Evolutionary conservation across 2,329 filamentous ascomycete genomes (phyloP).

Genomic region (Pleochaeta shiraiana): DNA sequence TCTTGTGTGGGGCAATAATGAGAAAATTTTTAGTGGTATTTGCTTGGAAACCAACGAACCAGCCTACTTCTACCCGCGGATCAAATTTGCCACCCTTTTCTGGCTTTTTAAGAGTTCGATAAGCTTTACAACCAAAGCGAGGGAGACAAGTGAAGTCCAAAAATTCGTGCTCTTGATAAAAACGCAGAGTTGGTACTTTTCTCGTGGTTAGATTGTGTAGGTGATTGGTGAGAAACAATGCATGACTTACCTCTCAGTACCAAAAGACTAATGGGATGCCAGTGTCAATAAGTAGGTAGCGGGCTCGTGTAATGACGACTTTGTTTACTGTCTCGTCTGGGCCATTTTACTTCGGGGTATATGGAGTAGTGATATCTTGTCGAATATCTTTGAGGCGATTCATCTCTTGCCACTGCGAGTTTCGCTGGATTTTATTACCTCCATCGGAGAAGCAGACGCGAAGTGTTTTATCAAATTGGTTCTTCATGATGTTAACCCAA

Average conservation of each 20-base stretch:
- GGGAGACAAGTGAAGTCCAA: constrained; percentile 1
- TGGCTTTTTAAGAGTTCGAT: not conserved
- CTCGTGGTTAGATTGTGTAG: not conserved
- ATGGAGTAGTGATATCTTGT: not conserved
- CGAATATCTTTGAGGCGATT: not conserved
- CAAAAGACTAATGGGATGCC: not conserved
- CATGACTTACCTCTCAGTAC: not conserved
- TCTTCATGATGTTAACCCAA: not conserved
- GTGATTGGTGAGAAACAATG: not conserved
- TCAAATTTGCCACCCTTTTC: constrained; percentile 3
- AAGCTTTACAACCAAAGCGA: constrained; percentile 4
- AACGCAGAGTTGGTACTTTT: not conserved
- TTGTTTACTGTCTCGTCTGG: not conserved
- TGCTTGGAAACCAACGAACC: not conserved
- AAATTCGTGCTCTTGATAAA: not conserved
- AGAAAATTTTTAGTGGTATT: not conserved
- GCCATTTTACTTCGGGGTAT: not conserved
- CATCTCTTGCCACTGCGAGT: not conserved
- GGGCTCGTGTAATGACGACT: not conserved
- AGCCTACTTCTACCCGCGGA: not conserved
- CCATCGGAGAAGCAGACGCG: not conserved
- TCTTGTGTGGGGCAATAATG: not conserved
- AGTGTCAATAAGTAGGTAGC: not conserved
- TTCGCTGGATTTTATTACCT: not conserved
- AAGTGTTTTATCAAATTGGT: not conserved